Base-by-base conservation (phyloP, 495 filamentous ascomycete species). In the Penicillium dipodomyicola region DNA sequence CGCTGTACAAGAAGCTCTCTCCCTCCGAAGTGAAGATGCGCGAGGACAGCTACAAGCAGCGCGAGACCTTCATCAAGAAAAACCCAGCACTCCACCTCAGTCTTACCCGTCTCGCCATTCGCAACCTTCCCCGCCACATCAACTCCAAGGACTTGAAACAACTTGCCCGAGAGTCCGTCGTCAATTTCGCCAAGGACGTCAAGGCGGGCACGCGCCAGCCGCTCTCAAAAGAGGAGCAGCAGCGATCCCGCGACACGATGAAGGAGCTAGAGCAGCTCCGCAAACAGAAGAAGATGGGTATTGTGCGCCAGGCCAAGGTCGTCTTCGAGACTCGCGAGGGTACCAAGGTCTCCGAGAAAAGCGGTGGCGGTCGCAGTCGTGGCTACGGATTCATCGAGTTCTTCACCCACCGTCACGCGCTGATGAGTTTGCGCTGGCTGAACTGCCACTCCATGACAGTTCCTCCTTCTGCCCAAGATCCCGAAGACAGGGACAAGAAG, bases 371-470 rank as follows among this genome's bases (percentile, higher is more conserved):
- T 37, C 81, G 91, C 66, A 91, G 87, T 60, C 79, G 92, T 65
- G 95, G 94, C 22, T 99, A 99, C 69, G 94, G 95, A 11, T 99
- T 99, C 72, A 88, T 99, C 55, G 94, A 99, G 72, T 99, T 97
- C 75, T 89, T 84, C 56, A 92, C 89, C 30, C 94, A 99, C 63
- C 87, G 94, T 29, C 90, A 88, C 77, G 95, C 95, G 27, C 76
- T 99, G 25, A 97, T 97, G 94, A 94, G 92, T 19, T 75, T 99
- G 56, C 77, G 94, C 30, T 97, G 88, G 86, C 75, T 99, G 33
- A 99, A 99, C 66, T 91, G 92, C 0, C 88, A 93, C 63, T 80
- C 85, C 3, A 72, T 90, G n/a, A 68, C 70, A 22, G 60, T 67
- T 30, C 72, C 69, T 14, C 63, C 65, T 10, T 70, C 60, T 40